Percentiles rank a stretch among this genome's conserved stretches.
These are phyloP conservation scores for Thalassiosira mediterranea DNA, from an alignment of 352 stramenopile species.

Conservation along the genomic window DNA sequence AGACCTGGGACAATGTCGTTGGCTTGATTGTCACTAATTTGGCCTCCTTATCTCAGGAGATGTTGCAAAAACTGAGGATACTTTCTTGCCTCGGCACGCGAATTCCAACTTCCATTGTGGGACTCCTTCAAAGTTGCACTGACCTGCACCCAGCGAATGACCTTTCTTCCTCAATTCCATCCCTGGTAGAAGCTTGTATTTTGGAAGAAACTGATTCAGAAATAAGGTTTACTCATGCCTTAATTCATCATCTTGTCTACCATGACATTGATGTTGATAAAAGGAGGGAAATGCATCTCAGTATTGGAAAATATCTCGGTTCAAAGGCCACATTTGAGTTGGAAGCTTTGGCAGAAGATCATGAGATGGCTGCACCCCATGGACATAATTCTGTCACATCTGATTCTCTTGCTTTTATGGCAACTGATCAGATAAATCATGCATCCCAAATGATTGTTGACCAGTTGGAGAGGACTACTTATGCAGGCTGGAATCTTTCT, in stretches of 20 bases:
- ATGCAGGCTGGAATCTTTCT: constrained; percentile 22
- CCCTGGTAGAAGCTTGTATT: constrained; percentile 6
- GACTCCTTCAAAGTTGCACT: constrained; percentile 13
- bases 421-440: constrained; percentile 21
- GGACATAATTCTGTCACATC: no score
- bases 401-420: no score
- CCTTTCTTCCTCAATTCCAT: constrained; percentile 1
- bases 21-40: constrained; percentile 39
- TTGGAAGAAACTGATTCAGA: constrained; percentile 7
- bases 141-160: neutral
- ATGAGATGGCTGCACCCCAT: no score
- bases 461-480: constrained; percentile 4
- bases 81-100: constrained; percentile 40
- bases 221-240: constrained; percentile 19
- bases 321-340: neutral
- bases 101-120: constrained; percentile 6
- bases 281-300: constrained; percentile 5
- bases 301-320: constrained; percentile 15
- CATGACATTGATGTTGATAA: neutral
- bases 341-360: no score
- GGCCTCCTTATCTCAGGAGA: constrained; percentile 5
- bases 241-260: constrained; percentile 25
- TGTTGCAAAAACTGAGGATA: constrained; percentile 9
- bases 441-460: neutral
- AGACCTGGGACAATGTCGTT: constrained; percentile 27